Evolutionary conservation across 1,284 basidiomycete species (phyloP).

Genomic region (Puccinia horiana): DNA sequence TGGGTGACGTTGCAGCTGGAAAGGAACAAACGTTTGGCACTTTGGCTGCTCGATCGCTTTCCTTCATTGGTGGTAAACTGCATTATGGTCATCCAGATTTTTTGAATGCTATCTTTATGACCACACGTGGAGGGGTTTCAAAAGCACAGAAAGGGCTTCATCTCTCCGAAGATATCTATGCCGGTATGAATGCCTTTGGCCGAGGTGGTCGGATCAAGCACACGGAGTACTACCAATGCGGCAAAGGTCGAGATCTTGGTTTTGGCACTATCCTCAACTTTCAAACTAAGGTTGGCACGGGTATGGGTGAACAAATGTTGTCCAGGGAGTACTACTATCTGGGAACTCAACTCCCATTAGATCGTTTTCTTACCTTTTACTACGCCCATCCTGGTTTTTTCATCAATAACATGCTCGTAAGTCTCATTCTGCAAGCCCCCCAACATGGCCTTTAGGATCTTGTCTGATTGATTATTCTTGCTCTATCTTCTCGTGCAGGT

Average conservation of each 20-base stretch:
- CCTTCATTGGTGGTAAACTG: slow-evolving; percentile 96
- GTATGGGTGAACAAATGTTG: slow-evolving; percentile 99
- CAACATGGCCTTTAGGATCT: not conserved
- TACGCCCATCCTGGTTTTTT: slow-evolving; percentile 99
- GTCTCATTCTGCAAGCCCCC: not conserved
- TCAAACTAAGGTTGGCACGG: slow-evolving; percentile 98
- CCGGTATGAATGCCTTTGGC: slow-evolving; percentile 97
- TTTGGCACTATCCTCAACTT: slow-evolving; percentile 99
- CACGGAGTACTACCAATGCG: slow-evolving; percentile 87
- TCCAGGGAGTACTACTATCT: slow-evolving; percentile 99
- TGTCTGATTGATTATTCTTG: not conserved
- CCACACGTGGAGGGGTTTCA: slow-evolving; percentile 93
- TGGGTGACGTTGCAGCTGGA: slow-evolving; percentile 95
- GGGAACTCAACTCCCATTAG: slow-evolving; percentile 96
- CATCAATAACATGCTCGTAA: slow-evolving; percentile 93
- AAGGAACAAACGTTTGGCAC: slow-evolving; percentile 99
- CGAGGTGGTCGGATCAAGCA: slow-evolving; percentile 98
- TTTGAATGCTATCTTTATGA: slow-evolving; percentile 97
- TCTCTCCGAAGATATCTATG: slow-evolving; percentile 98
- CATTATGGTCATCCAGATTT: slow-evolving; percentile 99
- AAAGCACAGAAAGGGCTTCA: slow-evolving; percentile 99
- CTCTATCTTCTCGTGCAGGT: slow-evolving; percentile 57
- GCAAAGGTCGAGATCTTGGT: slow-evolving; percentile 96
- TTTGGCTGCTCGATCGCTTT: slow-evolving; percentile 86
- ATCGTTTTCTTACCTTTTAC: slow-evolving; percentile 99